These are phyloP conservation scores for Adansonia grandidieri DNA, from an alignment of 441 rosid species.

Conservation along the genomic window DNA sequence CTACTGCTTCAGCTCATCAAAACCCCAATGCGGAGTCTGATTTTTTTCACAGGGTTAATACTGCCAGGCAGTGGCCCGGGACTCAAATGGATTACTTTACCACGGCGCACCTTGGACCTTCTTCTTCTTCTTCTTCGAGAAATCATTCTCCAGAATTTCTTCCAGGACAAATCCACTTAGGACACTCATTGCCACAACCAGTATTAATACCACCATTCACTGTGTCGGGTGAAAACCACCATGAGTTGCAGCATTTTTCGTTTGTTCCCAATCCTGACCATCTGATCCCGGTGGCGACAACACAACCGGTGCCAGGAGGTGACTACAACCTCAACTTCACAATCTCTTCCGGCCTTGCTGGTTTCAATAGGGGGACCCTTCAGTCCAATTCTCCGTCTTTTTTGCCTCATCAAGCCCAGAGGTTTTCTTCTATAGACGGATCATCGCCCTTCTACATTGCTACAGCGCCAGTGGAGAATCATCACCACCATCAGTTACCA, in stretches of 20 bases:
- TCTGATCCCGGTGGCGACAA: slow-evolving; percentile 65
- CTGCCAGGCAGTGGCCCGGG: slow-evolving; percentile 51
- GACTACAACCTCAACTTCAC: slow-evolving; percentile 79
- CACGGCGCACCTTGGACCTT: slow-evolving; percentile 51
- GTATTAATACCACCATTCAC: slow-evolving; percentile 51
- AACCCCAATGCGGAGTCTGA: slow-evolving; percentile 38
- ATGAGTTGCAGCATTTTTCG: slow-evolving; percentile 75
- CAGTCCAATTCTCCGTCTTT: slow-evolving; percentile 98
- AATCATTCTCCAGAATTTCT: too few species aligned
- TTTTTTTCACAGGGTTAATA: slow-evolving; percentile 41
- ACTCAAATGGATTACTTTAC: slow-evolving; percentile 71
- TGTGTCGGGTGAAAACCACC: slow-evolving; percentile 51
- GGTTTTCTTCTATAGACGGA: slow-evolving; percentile 70
- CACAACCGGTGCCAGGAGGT: slow-evolving; percentile 42
- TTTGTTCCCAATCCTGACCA: slow-evolving; percentile 83
- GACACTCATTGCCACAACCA: slow-evolving; percentile 46
- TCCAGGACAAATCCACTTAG: slow-evolving; percentile 68
- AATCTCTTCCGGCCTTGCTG: slow-evolving; percentile 81
- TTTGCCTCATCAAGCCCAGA: slow-evolving; percentile 67
- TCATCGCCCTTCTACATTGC: slow-evolving; percentile 76
- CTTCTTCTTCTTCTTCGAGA: slow-evolving; percentile 52
- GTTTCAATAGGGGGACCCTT: slow-evolving; percentile 99
- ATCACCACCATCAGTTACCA: slow-evolving; percentile 66
- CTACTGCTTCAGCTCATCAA: slow-evolving; percentile 29
- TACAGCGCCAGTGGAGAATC: slow-evolving; percentile 65